A percentile compares a stretch with the other conserved stretches of the same genome.
These are phyloP conservation scores for Mycena alexandri DNA, from an alignment of 768 basidiomycete species.

Conservation along the genomic window DNA sequence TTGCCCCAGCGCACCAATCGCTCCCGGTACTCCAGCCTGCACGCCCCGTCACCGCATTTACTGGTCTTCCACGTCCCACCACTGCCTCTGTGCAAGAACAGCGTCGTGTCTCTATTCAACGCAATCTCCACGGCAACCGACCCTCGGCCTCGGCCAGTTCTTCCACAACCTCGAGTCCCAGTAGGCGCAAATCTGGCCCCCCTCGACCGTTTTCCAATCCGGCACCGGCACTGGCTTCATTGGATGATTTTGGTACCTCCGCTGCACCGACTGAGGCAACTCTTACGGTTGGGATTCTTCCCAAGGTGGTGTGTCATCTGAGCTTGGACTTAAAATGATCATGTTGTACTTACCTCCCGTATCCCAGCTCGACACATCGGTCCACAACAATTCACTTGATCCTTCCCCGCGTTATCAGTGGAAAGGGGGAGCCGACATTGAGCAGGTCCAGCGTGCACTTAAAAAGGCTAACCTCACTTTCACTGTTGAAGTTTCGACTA, in stretches of 20 bases:
- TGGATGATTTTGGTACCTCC: neutral
- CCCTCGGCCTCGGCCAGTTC: neutral
- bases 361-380: neutral
- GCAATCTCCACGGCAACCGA: neutral
- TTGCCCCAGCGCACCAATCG: too few relatives aligned
- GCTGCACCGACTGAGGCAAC: neutral
- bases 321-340: too few relatives aligned
- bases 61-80: constrained; percentile 1
- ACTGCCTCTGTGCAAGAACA: neutral
- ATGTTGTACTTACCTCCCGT: too few relatives aligned
- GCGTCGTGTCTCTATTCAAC: constrained; percentile 6
- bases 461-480: constrained; percentile 6
- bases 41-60: too few relatives aligned
- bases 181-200: neutral
- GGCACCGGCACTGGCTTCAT: neutral
- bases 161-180: neutral
- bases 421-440: neutral
- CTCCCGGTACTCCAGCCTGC: too few relatives aligned
- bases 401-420: constrained; percentile 5
- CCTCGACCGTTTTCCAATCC: neutral
- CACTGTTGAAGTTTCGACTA: neutral
- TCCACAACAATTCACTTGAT: constrained; percentile 4
- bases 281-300: neutral
- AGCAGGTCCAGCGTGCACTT: neutral
- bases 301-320: constrained; percentile 4